A percentile compares a stretch with the other conserved stretches of the same genome.
phyloP scores from a whole-genome alignment of 805 yeast species.

The Candida vaughaniae region DNA sequence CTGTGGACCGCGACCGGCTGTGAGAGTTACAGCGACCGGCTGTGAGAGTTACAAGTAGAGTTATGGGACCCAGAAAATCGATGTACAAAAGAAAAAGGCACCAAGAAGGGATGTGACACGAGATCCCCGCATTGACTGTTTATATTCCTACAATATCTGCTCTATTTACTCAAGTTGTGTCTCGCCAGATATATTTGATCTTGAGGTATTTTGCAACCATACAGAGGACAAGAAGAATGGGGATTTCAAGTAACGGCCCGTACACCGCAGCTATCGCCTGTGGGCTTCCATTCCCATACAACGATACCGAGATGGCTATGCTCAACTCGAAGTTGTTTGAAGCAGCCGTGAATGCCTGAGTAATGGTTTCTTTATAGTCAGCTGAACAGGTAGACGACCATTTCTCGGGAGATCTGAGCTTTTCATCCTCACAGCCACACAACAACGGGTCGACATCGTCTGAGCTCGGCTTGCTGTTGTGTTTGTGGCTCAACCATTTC shows the following conservation, averaged over 20 bases:
- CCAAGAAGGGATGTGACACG: too few relatives aligned
- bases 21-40: too few relatives aligned
- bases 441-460: slow-evolving; percentile 15
- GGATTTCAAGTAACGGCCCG: slow-evolving; percentile 61
- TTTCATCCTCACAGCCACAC: slow-evolving; percentile 42
- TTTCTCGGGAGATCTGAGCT: slow-evolving; percentile 7
- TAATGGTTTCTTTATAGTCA: slow-evolving; percentile 38
- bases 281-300: slow-evolving; percentile 51
- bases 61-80: too few relatives aligned
- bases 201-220: slow-evolving; percentile 36
- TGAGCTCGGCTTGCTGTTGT: background rate
- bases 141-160: too few relatives aligned
- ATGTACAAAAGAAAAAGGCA: too few relatives aligned
- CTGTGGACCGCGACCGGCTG: too few relatives aligned
- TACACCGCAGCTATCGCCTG: slow-evolving; percentile 59
- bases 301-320: slow-evolving; percentile 51
- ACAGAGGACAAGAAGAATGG: slow-evolving; percentile 42
- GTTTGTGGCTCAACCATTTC: slow-evolving; percentile 17
- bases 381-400: slow-evolving; percentile 36
- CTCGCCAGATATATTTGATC: slow-evolving; percentile 26
- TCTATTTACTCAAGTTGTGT: too few relatives aligned
- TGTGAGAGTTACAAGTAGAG: too few relatives aligned
- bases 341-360: slow-evolving; percentile 58
- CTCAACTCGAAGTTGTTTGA: slow-evolving; percentile 59
- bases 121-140: too few relatives aligned